These are phyloP conservation scores for Iris macrosiphon DNA, from an alignment of 106 monocot genomes.

Conservation along the genomic window DNA sequence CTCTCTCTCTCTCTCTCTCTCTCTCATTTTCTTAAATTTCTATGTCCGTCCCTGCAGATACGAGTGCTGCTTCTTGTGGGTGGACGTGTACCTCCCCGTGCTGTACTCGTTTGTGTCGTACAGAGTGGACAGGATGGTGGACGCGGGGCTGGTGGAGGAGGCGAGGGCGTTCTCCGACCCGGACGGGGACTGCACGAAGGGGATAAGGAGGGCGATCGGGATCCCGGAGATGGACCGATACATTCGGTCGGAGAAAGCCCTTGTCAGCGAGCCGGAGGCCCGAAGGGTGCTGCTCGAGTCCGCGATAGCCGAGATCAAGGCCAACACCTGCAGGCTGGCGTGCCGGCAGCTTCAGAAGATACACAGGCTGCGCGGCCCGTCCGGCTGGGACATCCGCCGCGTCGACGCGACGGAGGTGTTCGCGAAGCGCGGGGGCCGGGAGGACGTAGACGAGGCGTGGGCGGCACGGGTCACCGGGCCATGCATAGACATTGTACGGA, in stretches of 20 bases:
- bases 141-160: constrained; percentile 44
- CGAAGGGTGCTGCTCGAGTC: constrained; percentile 14
- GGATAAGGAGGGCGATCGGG: constrained; percentile 37
- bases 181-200: constrained; percentile 21
- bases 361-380: constrained; percentile 12
- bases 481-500: constrained; percentile 18
- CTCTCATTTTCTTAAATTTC: too few relatives aligned
- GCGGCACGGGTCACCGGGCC: constrained; percentile 16
- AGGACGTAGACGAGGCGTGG: constrained; percentile 24
- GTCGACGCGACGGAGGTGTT: constrained; percentile 56
- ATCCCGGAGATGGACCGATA: constrained; percentile 50
- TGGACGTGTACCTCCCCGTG: constrained; percentile 24
- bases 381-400: constrained; percentile 46
- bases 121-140: constrained; percentile 43
- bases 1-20: too few relatives aligned
- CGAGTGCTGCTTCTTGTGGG: constrained; percentile 47
- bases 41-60: constrained; percentile 8
- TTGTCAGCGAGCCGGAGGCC: not conserved
- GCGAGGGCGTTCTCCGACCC: constrained; percentile 25
- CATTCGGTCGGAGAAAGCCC: constrained; percentile 17
- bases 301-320: constrained; percentile 56
- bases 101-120: constrained; percentile 19
- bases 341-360: constrained; percentile 51
- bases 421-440: constrained; percentile 4
- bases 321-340: constrained; percentile 49